Percentiles rank a stretch among this genome's conserved stretches.
These are phyloP conservation scores for Climacium dendroides DNA, from an alignment of 225 moss, liverwort and hornwort genomes.

Conservation along the genomic window DNA sequence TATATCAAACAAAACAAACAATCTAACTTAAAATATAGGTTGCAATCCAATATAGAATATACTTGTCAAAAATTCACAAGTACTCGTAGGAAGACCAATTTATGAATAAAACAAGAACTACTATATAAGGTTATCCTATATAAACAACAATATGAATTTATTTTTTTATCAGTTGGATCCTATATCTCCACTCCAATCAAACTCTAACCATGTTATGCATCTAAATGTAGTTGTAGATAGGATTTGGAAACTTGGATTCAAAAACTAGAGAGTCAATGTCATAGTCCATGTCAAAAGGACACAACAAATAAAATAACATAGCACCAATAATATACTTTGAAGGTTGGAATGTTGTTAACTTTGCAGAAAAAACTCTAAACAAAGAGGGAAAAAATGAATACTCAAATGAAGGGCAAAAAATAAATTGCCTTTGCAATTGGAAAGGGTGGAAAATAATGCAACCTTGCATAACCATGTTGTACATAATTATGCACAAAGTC, in stretches of 20 bases:
- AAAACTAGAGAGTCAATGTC: accelerated
- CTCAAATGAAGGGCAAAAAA: not conserved
- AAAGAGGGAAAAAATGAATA: not conserved
- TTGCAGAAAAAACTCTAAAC: too few species aligned
- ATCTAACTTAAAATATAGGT: too few species aligned
- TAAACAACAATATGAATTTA: too few species aligned
- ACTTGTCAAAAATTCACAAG: not conserved
- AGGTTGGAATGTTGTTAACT: not conserved
- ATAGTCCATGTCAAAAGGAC: too few species aligned
- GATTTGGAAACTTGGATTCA: too few species aligned
- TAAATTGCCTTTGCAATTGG: not conserved
- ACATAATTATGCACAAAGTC: accelerated
- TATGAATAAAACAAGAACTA: not conserved
- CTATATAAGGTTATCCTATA: too few species aligned
- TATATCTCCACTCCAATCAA: too few species aligned
- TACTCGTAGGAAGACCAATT: not conserved
- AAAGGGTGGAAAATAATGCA: not conserved
- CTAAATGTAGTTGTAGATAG: too few species aligned
- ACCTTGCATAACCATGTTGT: not conserved
- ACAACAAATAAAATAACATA: accelerated
- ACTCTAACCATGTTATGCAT: accelerated
- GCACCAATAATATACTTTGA: not conserved
- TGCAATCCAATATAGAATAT: too few species aligned
- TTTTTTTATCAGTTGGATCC: too few species aligned
- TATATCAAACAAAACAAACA: too few species aligned